Conservation (phyloP, 2,329 filamentous ascomycete genomes). For the Herpomyces periplanetae region DNA sequence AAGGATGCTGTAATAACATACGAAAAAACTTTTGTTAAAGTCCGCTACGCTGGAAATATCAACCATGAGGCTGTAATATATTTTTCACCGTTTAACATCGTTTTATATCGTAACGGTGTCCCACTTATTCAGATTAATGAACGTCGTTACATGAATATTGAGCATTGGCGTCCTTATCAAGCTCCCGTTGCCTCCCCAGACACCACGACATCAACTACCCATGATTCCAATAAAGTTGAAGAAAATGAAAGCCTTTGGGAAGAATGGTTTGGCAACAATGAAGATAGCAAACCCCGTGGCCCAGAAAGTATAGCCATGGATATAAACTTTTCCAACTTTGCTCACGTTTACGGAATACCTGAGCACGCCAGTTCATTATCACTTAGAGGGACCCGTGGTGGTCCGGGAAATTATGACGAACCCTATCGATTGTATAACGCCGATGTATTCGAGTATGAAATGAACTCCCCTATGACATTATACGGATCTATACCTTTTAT, state of each 20-base stretch:
- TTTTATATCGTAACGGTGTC: slow-evolving; percentile 46
- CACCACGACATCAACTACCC: no score
- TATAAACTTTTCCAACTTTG: slow-evolving; percentile 63
- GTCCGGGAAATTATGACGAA: slow-evolving; percentile 43
- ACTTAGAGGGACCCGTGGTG: slow-evolving; percentile 51
- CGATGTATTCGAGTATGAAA: slow-evolving; percentile 87
- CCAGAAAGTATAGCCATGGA: slow-evolving; percentile 72
- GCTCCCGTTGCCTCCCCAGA: background rate
- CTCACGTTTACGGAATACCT: slow-evolving; percentile 70
- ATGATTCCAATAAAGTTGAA: slow-evolving; percentile 9
- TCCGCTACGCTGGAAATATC: slow-evolving; percentile 36
- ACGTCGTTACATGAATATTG: slow-evolving; percentile 55
- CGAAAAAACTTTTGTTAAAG: slow-evolving; percentile 23
- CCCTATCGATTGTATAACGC: slow-evolving; percentile 85
- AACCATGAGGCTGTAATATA: slow-evolving; percentile 47
- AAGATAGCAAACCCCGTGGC: slow-evolving; percentile 69
- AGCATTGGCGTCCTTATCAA: slow-evolving; percentile 41
- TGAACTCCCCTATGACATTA: slow-evolving; percentile 89
- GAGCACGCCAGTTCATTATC: slow-evolving; percentile 66
- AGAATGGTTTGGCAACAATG: slow-evolving; percentile 74
- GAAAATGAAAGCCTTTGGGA: slow-evolving; percentile 88
- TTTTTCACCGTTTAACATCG: slow-evolving; percentile 41
- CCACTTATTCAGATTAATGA: slow-evolving; percentile 64
- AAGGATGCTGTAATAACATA: no score
- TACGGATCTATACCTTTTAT: slow-evolving; percentile 94